Conservation (phyloP, 1,284 basidiomycete species). For the Ustilago hordei region DNA sequence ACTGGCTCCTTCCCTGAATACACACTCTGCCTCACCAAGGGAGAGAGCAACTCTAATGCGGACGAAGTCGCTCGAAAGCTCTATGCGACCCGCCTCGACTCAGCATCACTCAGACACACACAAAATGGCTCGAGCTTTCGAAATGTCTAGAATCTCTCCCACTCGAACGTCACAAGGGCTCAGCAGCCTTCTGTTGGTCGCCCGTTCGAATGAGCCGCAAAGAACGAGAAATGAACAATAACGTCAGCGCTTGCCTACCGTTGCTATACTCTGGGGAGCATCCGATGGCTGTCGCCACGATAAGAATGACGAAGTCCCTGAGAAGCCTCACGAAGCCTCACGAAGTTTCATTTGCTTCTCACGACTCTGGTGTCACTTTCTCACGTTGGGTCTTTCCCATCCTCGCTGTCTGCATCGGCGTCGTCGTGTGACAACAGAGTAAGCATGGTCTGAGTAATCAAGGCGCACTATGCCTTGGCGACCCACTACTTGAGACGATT, state of each 20-base stretch:
- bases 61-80: not conserved
- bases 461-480: too few relatives aligned
- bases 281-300: not conserved
- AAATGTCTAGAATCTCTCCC: conserved; percentile 2
- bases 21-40: not conserved
- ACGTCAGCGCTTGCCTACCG: conserved; percentile 6
- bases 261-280: not conserved
- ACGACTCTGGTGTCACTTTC: not conserved
- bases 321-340: conserved; percentile 14
- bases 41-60: not conserved
- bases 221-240: not conserved
- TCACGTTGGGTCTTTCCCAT: not conserved
- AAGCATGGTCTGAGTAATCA: not conserved
- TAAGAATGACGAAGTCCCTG: not conserved
- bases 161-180: not conserved
- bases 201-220: not conserved
- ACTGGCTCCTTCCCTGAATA: not conserved
- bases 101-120: conserved; percentile 1
- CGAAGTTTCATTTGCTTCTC: conserved; percentile 15
- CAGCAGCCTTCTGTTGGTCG: not conserved
- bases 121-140: not conserved
- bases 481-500: not conserved
- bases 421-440: not conserved
- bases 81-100: not conserved
- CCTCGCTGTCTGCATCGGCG: not conserved